Percentiles rank a stretch among this genome's conserved stretches.
Conservation (phyloP, 345 rosid species). For the Carallia brachiata region DNA sequence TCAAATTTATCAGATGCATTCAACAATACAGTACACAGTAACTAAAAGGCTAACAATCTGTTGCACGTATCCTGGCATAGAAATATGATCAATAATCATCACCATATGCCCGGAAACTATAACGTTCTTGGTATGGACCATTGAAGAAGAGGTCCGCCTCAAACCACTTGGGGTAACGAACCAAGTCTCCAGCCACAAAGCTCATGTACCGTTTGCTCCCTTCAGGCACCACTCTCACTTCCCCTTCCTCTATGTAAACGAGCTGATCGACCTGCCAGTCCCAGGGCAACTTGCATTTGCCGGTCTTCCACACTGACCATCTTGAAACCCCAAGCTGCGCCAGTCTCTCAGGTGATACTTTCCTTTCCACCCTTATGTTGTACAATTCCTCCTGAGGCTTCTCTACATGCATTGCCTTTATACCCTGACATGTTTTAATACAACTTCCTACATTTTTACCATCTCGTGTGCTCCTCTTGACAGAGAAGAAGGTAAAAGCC, state of each 20-base stretch:
- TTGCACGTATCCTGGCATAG: neutral
- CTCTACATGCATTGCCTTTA: constrained; percentile 59
- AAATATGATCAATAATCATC: constrained; percentile 47
- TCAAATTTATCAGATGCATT: too few species aligned
- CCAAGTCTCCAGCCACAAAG: constrained; percentile 83
- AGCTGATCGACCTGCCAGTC: constrained; percentile 97
- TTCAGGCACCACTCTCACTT: constrained; percentile 89
- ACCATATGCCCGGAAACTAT: constrained; percentile 79
- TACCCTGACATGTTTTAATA: constrained; percentile 17
- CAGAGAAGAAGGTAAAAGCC: constrained; percentile 25
- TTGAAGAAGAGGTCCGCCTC: constrained; percentile 92
- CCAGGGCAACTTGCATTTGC: constrained; percentile 76
- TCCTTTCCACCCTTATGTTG: constrained; percentile 72
- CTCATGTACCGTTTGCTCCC: constrained; percentile 74
- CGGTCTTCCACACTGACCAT: constrained; percentile 91
- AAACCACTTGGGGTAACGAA: constrained; percentile 92
- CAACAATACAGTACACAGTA: too few species aligned
- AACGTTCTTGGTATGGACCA: constrained; percentile 79
- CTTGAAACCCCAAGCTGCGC: constrained; percentile 69
- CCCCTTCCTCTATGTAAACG: constrained; percentile 96
- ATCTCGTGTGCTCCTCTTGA: constrained; percentile 24
- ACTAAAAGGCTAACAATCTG: too few species aligned
- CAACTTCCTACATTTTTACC: constrained; percentile 5
- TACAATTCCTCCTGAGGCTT: constrained; percentile 76
- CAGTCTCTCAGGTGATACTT: constrained; percentile 52